Conservation (phyloP, 208 protist genomes). For the Angomonas ambiguus region DNA sequence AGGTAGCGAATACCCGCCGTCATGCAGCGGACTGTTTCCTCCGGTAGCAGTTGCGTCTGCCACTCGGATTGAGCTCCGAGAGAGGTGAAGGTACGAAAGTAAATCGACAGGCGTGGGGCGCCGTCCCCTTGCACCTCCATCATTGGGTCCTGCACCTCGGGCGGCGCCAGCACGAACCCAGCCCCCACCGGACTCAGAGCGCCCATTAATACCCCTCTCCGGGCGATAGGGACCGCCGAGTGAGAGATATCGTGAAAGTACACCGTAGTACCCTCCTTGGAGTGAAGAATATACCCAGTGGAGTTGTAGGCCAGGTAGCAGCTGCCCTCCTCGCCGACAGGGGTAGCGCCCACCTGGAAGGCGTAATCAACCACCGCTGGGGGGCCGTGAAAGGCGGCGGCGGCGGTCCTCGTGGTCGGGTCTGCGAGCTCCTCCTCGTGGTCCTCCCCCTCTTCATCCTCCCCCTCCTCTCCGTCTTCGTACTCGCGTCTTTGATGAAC, state of each 20-base stretch:
- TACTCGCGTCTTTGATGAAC: neutral
- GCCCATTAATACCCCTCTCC: conserved; percentile 70
- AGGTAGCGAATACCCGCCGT: conserved; percentile 64
- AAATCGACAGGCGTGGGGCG: conserved; percentile 47
- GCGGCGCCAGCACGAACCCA: conserved; percentile 49
- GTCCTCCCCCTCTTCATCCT: neutral
- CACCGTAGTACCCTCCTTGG: conserved; percentile 47
- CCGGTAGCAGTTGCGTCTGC: conserved; percentile 51
- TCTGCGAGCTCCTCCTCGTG: conserved; percentile 3
- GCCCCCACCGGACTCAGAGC: conserved; percentile 72
- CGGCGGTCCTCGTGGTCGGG: neutral
- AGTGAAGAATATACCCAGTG: conserved; percentile 69
- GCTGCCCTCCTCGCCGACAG: conserved; percentile 47
- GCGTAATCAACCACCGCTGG: conserved; percentile 38
- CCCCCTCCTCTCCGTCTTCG: neutral
- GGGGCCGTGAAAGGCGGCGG: neutral
- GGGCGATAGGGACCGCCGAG: conserved; percentile 54
- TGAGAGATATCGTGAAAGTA: conserved; percentile 83
- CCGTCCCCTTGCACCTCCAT: conserved; percentile 25
- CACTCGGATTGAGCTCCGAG: conserved; percentile 82
- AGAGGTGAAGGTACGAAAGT: conserved; percentile 70
- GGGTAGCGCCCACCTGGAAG: conserved; percentile 81
- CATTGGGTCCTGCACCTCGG: neutral
- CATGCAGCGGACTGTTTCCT: conserved; percentile 79
- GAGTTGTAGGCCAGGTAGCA: conserved; percentile 89